Base-by-base conservation (phyloP, 805 yeast genomes). In the Metschnikowia sp. region DNA sequence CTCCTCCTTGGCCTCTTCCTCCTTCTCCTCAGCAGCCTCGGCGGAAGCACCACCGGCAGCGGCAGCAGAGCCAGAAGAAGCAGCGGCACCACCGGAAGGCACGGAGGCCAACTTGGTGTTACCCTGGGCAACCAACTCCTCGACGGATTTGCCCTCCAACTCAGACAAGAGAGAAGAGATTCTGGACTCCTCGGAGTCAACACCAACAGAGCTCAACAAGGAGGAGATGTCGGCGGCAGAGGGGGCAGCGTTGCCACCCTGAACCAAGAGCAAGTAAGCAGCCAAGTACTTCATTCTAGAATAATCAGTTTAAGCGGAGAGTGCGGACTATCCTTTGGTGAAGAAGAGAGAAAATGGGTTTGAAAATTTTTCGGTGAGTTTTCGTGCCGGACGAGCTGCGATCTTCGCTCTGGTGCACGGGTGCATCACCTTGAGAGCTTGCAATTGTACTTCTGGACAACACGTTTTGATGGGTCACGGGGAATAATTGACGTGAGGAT, bases 21-120 rank as follows among this genome's bases (percentile, higher is more conserved):
- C 91, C 65, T 78, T 89, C 64, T 75, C 84, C 60, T 71, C 88
- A 62, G 74, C 94, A 52, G 71, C 94, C 52, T 74, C 96, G 50
- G 75, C 94, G 57, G 77, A 89, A 60, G 79, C 86, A 71, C 75
- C 87, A 66, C 79, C 84, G 64, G 84, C 84, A 64, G 85, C 81
- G 61, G 86, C 84, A 67, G 80, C 81, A 67, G 78, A 81, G 68
- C 82, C 77, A 63, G 86, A 74, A 62, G 94, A 76, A 67, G 89
- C 82, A 74, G 94, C 96, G 74, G 97, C 94, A 78, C 96, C 97
- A 75, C 97, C 97, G 68, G 97, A 66, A 76, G 98, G 97, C 61
- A 92, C 95, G 62, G 98, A 84, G 63, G 98, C 95, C 72, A 94
- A 88, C 83, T 94, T 94, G 78, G 86, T 77, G 77, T 86, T 77